Base-by-base conservation (phyloP, 495 filamentous ascomycete genomes). In the Lasiosphaeriaceae sp. region DNA sequence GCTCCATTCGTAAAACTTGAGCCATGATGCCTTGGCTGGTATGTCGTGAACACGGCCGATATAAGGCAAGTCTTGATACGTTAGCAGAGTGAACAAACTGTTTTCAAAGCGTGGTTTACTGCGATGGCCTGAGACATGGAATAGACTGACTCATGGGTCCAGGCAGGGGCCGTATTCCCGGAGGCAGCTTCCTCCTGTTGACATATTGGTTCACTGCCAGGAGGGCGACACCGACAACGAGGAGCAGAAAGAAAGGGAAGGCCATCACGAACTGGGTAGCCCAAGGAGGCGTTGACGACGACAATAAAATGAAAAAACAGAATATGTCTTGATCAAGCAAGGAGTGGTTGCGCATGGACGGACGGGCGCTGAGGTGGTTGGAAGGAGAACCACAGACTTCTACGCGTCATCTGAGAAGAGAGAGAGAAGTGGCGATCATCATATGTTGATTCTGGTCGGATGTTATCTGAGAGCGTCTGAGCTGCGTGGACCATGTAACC, bases 1-100 rank as follows among this genome's bases (percentile, higher is more conserved):
- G 43, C 75, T 76, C 86, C 85, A 89, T 59, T 83, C 79, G 41
- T 81, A 72, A 53, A 87, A 84, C 62, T 86, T 80, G 35, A 80
- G 59, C 75, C 79, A 85, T 9, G 78, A 66, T 17, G 67, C 61
- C 19, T 79, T 66, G 29, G 67, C 61, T 1, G 83, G 84, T 3
- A 86, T 60, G 60, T 86, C 82, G 54, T 82, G 82, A 3, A 86
- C 68, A 16, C 80, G 79, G 24, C 84, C 84, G 52, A 86, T 71
- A 39, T 81, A 66, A 3, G 84, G 83, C 11, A 77, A 60, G 26
- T 68, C 77, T 76, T 44, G 1, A 31, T 31, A 22, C 23, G 11
- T 39, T 47, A 16, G 31, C 11, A 4, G 34, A 31, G 57, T 52
- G 2, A 19, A 19, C 12, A 2, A 5, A 17, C 19, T 19, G 29